phyloP scores from a whole-genome alignment of 176 grass and related monocot genomes.

The Musa troglodytarum region DNA sequence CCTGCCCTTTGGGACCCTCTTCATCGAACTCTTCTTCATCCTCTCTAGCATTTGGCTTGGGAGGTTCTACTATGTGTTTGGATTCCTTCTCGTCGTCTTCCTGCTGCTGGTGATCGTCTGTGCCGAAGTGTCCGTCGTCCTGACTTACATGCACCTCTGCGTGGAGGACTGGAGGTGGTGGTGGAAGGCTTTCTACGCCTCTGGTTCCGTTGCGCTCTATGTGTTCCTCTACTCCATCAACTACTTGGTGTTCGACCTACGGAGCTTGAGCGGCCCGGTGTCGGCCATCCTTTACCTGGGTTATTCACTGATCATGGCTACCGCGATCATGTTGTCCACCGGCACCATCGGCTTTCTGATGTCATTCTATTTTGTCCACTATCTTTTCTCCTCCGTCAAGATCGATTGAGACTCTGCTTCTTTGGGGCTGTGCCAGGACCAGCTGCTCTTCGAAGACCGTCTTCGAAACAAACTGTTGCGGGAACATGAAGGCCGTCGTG shows the following conservation, averaged over 20 bases:
- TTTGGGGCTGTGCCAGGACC: no score
- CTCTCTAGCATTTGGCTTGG: slow-evolving; percentile 83
- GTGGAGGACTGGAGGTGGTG: slow-evolving; percentile 90
- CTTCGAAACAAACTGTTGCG: no score
- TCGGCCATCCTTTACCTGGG: slow-evolving; percentile 72
- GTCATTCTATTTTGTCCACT: slow-evolving; percentile 70
- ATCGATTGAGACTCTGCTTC: slow-evolving; percentile 35
- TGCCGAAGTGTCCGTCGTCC: slow-evolving; percentile 60
- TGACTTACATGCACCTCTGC: slow-evolving; percentile 76
- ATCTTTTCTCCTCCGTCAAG: slow-evolving; percentile 89
- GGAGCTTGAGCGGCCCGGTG: slow-evolving; percentile 70
- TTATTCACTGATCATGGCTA: slow-evolving; percentile 70
- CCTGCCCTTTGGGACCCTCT: slow-evolving; percentile 59
- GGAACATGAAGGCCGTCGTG: no score
- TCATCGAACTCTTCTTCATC: slow-evolving; percentile 88
- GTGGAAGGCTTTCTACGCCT: slow-evolving; percentile 78
- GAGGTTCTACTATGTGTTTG: slow-evolving; percentile 89
- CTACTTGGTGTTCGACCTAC: slow-evolving; percentile 81
- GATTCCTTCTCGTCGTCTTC: slow-evolving; percentile 67
- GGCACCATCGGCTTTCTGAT: slow-evolving; percentile 72
- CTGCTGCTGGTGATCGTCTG: slow-evolving; percentile 61
- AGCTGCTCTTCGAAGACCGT: no score
- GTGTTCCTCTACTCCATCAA: slow-evolving; percentile 90
- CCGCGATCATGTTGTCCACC: slow-evolving; percentile 61
- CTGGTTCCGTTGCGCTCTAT: slow-evolving; percentile 67